Percentiles rank a stretch among this genome's conserved stretches.
Evolutionary conservation across 345 rosid species (phyloP).

Genomic region (Eutrema heterophyllum): DNA sequence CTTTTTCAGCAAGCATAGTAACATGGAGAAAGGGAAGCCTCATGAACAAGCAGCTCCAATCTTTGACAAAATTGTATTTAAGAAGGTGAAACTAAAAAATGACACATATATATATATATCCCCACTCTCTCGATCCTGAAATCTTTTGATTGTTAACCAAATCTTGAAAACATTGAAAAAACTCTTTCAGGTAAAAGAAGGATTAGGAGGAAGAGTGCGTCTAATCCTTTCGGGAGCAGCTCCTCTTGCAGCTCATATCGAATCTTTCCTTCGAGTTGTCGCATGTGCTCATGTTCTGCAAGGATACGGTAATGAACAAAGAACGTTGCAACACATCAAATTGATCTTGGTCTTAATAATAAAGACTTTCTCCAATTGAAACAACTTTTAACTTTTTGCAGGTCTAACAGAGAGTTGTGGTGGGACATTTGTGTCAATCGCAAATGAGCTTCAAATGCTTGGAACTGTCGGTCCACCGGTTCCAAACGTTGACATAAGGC

Average conservation of each 20-base stretch:
- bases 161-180: neutral
- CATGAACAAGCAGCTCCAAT: conserved; percentile 78
- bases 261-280: conserved; percentile 86
- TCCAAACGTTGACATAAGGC: conserved; percentile 84
- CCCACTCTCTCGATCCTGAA: neutral
- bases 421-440: conserved; percentile 86
- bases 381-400: conserved; percentile 15
- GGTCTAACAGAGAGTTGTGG: conserved; percentile 98
- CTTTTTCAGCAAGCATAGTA: conserved; percentile 53
- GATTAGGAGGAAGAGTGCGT: conserved; percentile 89
- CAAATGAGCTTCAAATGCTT: conserved; percentile 70
- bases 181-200: conserved; percentile 71
- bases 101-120: neutral
- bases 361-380: neutral
- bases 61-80: conserved; percentile 82
- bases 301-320: conserved; percentile 76
- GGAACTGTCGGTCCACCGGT: conserved; percentile 98
- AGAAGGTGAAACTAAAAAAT: conserved; percentile 46
- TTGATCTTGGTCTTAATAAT: neutral
- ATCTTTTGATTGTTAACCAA: neutral
- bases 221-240: conserved; percentile 93
- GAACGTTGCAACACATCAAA: neutral
- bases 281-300: conserved; percentile 94
- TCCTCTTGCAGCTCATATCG: conserved; percentile 84
- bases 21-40: conserved; percentile 58